Percentiles rank a stretch among this genome's conserved stretches.
phyloP scores from a whole-genome alignment of 208 protist genomes.

The Trypanosoma vivax region DNA sequence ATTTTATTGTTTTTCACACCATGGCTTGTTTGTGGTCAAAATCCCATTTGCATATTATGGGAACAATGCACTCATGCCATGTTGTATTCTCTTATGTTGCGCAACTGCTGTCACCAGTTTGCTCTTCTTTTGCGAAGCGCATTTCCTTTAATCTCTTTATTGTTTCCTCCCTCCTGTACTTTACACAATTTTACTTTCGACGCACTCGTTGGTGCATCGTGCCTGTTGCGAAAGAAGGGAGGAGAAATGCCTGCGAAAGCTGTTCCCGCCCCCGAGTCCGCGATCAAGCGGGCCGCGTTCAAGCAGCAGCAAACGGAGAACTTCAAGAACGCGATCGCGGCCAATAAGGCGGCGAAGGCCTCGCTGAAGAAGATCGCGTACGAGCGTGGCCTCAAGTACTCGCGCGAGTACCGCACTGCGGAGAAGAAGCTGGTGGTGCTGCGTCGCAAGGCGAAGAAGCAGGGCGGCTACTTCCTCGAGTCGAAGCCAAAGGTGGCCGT shows the following conservation, averaged over 20 bases:
- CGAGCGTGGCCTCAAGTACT: constrained; percentile 88
- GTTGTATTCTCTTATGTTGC: constrained; percentile 11
- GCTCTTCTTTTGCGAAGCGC: too few species aligned
- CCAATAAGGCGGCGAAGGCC: constrained; percentile 59
- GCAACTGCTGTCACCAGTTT: too few species aligned
- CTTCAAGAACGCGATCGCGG: constrained; percentile 80
- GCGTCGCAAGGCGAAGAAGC: constrained; percentile 83
- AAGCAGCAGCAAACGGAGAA: constrained; percentile 87
- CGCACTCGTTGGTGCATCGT: not conserved
- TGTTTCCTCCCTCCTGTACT: too few species aligned
- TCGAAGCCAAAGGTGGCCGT: constrained; percentile 98
- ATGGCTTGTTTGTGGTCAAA: too few species aligned
- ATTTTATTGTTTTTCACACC: too few species aligned
- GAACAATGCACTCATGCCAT: not conserved
- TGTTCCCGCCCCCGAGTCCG: constrained; percentile 83
- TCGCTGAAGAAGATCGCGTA: constrained; percentile 73
- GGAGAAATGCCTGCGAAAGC: constrained; percentile 49
- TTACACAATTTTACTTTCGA: too few species aligned
- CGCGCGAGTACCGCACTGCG: constrained; percentile 91
- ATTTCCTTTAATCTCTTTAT: too few species aligned
- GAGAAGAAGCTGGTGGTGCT: constrained; percentile 87
- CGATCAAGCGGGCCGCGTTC: constrained; percentile 86
- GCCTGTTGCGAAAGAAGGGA: not conserved
- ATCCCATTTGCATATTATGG: not conserved
- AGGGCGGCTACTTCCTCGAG: constrained; percentile 97